Percentiles rank a stretch among this genome's conserved stretches.
phyloP scores from a whole-genome alignment of 257 asterid genomes.

The Rubia yunnanensis region DNA sequence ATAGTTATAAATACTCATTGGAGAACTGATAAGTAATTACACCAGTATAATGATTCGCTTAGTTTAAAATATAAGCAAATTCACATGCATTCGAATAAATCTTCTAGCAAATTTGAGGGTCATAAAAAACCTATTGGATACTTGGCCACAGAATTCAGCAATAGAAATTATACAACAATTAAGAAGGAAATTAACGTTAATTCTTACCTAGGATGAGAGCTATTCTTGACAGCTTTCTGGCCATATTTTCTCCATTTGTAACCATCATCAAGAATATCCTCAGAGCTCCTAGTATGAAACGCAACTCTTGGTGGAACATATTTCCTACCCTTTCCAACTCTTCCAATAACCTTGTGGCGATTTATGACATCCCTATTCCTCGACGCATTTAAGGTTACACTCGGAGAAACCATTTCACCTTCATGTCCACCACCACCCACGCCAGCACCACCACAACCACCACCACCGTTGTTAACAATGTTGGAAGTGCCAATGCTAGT shows the following conservation, averaged over 20 bases:
- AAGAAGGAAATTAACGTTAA: background rate
- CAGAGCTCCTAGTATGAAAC: slow-evolving; percentile 76
- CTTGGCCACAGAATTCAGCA: background rate
- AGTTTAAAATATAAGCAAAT: no score
- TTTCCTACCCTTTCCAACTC: slow-evolving; percentile 40
- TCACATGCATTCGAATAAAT: no score
- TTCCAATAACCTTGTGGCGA: slow-evolving; percentile 26
- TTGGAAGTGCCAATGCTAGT: background rate
- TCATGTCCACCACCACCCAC: no score
- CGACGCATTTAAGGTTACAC: slow-evolving; percentile 3
- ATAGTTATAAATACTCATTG: no score
- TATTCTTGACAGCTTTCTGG: slow-evolving; percentile 80
- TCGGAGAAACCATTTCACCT: slow-evolving; percentile 5
- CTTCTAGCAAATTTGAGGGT: no score
- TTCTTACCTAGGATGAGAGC: slow-evolving; percentile 66
- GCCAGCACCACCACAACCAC: no score
- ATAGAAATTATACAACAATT: background rate
- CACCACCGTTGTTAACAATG: slow-evolving; percentile 13
- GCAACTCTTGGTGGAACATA: slow-evolving; percentile 67
- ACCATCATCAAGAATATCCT: slow-evolving; percentile 94
- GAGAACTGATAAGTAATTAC: no score
- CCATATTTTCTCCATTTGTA: slow-evolving; percentile 95
- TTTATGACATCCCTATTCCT: slow-evolving; percentile 8
- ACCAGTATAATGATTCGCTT: no score
- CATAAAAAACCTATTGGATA: no score